Percentiles rank a stretch among this genome's conserved stretches.
Conservation (phyloP, 805 yeast species). For the Lachancea mirantina region DNA sequence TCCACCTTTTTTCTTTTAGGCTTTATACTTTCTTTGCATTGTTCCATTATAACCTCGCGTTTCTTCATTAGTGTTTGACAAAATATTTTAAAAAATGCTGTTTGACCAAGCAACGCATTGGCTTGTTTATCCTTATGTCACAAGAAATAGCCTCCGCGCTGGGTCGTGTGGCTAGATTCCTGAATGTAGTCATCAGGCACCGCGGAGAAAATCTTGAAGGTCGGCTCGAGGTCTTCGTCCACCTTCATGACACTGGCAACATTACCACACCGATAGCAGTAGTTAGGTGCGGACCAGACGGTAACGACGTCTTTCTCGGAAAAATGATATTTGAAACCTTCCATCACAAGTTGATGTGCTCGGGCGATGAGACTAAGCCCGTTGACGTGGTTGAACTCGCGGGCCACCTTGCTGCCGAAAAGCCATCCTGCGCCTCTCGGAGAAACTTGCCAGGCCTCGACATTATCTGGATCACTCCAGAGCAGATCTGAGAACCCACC, state of each 20-base stretch:
- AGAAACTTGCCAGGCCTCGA: conserved; percentile 95
- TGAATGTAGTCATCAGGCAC: conserved; percentile 71
- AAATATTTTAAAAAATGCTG: too few species aligned
- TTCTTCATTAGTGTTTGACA: too few species aligned
- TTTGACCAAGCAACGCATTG: too few species aligned
- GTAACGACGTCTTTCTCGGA: conserved; percentile 95
- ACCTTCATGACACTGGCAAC: conserved; percentile 98
- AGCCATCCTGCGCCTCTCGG: conserved; percentile 99
- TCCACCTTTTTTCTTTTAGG: too few species aligned
- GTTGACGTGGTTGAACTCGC: conserved; percentile 94
- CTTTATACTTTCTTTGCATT: too few species aligned
- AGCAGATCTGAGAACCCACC: conserved; percentile 97
- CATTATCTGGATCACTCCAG: conserved; percentile 98
- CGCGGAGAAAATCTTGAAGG: conserved; percentile 89
- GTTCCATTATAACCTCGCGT: too few species aligned
- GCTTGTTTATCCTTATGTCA: conserved; percentile 6
- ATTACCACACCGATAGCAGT: conserved; percentile 95
- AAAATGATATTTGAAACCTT: conserved; percentile 94
- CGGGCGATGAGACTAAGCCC: conserved; percentile 83
- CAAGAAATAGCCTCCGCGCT: conserved; percentile 33
- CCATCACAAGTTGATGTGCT: conserved; percentile 98
- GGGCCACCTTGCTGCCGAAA: conserved; percentile 86
- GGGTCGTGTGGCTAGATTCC: conserved; percentile 25
- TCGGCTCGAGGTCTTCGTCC: conserved; percentile 77
- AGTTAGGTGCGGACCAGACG: conserved; percentile 97